Evolutionary conservation across 2,329 filamentous ascomycete genomes (phyloP), one percentile per base, ranked within the genome.

Genomic region (Hymenoscyphus scutula): DNA sequence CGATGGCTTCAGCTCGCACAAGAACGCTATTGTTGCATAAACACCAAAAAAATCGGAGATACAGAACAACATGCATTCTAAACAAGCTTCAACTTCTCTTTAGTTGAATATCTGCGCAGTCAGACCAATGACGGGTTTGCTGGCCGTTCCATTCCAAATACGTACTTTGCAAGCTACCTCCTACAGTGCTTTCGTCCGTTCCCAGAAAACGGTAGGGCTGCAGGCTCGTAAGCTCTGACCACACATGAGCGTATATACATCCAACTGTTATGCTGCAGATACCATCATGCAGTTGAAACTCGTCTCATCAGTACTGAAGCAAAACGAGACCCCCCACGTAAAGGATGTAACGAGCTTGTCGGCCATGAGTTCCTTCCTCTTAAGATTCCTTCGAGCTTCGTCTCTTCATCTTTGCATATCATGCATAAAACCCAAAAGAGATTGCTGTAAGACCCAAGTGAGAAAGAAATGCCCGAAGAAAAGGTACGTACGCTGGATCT

Each of bases 171-270:
- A 53, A 53, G 23, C 15, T 5, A 53, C 11, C 6, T 15, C 23
- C 25, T n/a, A 27, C 25, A n/a, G n/a, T n/a, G n/a, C n/a, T 30
- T 29, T 23, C 23, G 5, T 4, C 8, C 25, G 25, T 54, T 30
- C 17, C 11, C 25, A 17, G 25, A 54, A 17, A 27, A 54, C 51
- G 17, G 29, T 54, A 54, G 29, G 29, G 25, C 17, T 54, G 29
- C 51, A 54, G 51, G 25, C 51, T 54, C 51, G 51, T 54, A 54
- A 54, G 30, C 51, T 54, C 51, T 54, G 51, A 32, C 51, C 13
- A 54, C 17, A 17, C 8, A 11, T 54, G 13, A 11, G 10, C 29
- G 25, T 15, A 54, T 29, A 27, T 15, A 54, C 17, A 54, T 54
- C 25, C 4, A 54, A 51, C 45, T 25, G 10, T 25, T 51, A 34